Conservation (phyloP, 257 asterid genomes). For the Echium plantagineum region DNA sequence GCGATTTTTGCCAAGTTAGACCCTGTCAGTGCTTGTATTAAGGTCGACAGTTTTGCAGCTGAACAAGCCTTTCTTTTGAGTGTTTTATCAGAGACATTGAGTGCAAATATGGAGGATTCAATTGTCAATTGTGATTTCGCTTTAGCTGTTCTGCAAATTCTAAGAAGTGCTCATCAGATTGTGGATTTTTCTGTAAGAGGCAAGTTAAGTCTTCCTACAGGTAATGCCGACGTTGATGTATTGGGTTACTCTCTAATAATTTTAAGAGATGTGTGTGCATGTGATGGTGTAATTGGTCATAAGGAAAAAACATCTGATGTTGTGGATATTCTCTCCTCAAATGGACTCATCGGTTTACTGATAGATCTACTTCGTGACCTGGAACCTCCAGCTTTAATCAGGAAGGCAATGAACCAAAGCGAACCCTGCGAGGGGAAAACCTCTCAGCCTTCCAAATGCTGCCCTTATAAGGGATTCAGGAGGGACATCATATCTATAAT, state of each 20-base stretch:
- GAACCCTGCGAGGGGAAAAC: conserved; percentile 15
- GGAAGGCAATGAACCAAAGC: conserved; percentile 30
- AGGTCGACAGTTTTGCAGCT: conserved; percentile 21
- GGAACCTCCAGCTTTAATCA: conserved; percentile 61
- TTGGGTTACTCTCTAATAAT: conserved; percentile 55
- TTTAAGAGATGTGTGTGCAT: conserved; percentile 62
- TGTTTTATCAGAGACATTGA: conserved; percentile 43
- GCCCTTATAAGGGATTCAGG: conserved; percentile 79
- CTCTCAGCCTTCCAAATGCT: conserved; percentile 20
- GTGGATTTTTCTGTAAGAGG: conserved; percentile 39
- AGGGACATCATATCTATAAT: conserved; percentile 62
- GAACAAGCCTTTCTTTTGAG: conserved; percentile 48
- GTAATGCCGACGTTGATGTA: conserved; percentile 40
- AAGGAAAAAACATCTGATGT: conserved; percentile 21
- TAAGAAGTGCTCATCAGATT: conserved; percentile 27
- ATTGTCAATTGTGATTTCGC: conserved; percentile 32
- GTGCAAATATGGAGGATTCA: conserved; percentile 31
- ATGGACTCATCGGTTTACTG: conserved; percentile 53
- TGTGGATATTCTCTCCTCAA: conserved; percentile 34
- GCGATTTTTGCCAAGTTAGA: conserved; percentile 38
- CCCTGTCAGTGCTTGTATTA: conserved; percentile 11
- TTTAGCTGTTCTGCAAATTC: conserved; percentile 25
- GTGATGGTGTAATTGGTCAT: conserved; percentile 17
- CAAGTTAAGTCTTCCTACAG: conserved; percentile 50
- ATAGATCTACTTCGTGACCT: conserved; percentile 40